Evolutionary conservation across 495 filamentous ascomycete genomes (phyloP).

Genomic region (Tetracladium setigerum): DNA sequence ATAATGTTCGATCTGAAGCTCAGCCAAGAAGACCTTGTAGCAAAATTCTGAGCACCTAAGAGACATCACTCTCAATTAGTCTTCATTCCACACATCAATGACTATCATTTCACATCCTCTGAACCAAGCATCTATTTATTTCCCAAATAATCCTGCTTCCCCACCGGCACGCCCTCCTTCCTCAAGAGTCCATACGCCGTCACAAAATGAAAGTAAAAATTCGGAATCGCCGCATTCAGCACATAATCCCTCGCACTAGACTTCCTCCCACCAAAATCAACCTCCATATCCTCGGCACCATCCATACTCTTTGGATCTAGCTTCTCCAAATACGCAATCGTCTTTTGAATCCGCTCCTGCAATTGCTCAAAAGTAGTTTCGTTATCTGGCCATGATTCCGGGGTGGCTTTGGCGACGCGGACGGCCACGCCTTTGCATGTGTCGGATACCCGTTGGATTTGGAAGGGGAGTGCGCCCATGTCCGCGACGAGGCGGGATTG

Average conservation of each 20-base stretch:
- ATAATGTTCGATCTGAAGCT: no score
- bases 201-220: conserved; percentile 51
- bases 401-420: conserved; percentile 23
- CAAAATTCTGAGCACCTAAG: no score
- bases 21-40: no score
- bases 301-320: conserved; percentile 26
- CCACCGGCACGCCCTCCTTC: conserved; percentile 46
- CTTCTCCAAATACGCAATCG: conserved; percentile 28
- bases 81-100: no score
- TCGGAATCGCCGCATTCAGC: conserved; percentile 35
- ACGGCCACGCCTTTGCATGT: conserved; percentile 23
- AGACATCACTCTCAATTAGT: no score
- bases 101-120: no score
- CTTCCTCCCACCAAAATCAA: conserved; percentile 15
- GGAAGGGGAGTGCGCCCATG: conserved; percentile 36
- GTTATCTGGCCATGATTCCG: conserved; percentile 23
- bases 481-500: conserved; percentile 22
- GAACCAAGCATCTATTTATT: no score
- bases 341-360: conserved; percentile 30
- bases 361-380: conserved; percentile 32
- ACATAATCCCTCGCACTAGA: conserved; percentile 24
- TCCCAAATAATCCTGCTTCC: conserved; percentile 44
- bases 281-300: conserved; percentile 23
- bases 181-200: conserved; percentile 50
- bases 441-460: conserved; percentile 29